These are phyloP conservation scores for Euphorbia celastroides DNA, from an alignment of 441 rosid species.

Conservation along the genomic window DNA sequence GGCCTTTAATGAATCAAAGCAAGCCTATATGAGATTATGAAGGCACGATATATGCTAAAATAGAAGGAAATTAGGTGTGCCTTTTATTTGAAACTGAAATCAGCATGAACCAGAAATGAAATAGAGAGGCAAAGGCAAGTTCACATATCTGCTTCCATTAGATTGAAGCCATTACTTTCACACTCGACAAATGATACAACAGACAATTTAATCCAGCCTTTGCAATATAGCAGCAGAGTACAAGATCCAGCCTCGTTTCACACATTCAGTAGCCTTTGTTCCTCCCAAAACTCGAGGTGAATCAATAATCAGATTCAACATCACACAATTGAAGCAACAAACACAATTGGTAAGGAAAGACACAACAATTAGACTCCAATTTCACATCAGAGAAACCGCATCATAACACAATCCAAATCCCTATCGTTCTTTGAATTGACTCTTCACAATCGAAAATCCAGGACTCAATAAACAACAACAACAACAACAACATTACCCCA, in stretches of 20 bases:
- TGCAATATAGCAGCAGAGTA: not conserved
- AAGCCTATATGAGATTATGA: conserved; percentile 38
- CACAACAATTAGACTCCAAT: not conserved
- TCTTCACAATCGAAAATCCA: not conserved
- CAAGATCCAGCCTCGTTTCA: conserved; percentile 5
- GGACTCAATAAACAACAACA: not conserved
- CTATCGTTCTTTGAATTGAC: not conserved
- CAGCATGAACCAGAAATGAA: not conserved
- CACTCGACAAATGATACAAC: no score
- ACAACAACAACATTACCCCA: no score
- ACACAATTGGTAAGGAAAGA: not conserved
- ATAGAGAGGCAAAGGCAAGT: not conserved
- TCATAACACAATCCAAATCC: not conserved
- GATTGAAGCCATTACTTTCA: no score
- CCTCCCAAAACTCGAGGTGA: not conserved
- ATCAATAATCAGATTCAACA: not conserved
- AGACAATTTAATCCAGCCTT: not conserved
- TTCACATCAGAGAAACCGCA: not conserved
- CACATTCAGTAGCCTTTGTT: not conserved
- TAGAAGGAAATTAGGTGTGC: not conserved
- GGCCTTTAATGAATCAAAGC: conserved; percentile 40
- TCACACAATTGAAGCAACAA: not conserved
- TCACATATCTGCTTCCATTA: no score
- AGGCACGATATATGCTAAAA: conserved; percentile 19
- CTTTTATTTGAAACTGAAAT: not conserved